phyloP scores from a whole-genome alignment of 768 basidiomycete species.

The Rhodocollybia butyracea region DNA sequence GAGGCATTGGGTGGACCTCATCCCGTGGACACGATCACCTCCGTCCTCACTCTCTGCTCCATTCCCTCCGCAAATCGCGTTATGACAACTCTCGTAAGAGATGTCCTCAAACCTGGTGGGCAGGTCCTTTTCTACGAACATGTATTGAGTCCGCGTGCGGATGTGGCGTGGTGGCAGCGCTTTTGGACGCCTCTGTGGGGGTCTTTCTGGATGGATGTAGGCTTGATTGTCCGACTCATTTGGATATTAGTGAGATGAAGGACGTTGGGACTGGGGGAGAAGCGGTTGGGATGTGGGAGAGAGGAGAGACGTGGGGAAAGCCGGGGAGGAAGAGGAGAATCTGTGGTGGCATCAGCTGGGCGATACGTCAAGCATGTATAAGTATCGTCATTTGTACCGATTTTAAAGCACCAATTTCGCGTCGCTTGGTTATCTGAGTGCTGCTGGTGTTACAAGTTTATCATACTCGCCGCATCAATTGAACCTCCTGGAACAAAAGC shows the following conservation, averaged over 20 bases:
- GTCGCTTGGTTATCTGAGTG: too few species aligned
- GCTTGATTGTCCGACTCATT: conserved; percentile 54
- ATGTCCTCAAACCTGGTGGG: conserved; percentile 63
- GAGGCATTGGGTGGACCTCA: conserved; percentile 24
- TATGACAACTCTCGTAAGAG: conserved; percentile 13
- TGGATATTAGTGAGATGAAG: conserved; percentile 38
- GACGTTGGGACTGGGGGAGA: conserved; percentile 17
- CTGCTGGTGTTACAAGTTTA: too few species aligned
- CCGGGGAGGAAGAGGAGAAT: conserved; percentile 53
- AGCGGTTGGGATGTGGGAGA: conserved; percentile 45
- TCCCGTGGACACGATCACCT: conserved; percentile 44
- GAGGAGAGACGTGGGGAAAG: conserved; percentile 43
- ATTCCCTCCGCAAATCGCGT: not conserved
- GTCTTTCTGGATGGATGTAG: conserved; percentile 59
- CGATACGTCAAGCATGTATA: conserved; percentile 55
- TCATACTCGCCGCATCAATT: too few species aligned
- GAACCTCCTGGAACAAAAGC: too few species aligned
- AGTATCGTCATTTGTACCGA: too few species aligned
- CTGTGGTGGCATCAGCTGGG: conserved; percentile 62
- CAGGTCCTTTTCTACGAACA: conserved; percentile 70
- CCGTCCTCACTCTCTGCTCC: not conserved
- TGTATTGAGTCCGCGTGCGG: conserved; percentile 46
- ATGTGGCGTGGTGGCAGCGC: conserved; percentile 67
- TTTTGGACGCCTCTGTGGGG: conserved; percentile 74
- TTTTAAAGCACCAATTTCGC: too few species aligned